A percentile compares a stretch with the other conserved stretches of the same genome.
Conservation (phyloP, 352 stramenopile species). For the Pythium biforme region DNA sequence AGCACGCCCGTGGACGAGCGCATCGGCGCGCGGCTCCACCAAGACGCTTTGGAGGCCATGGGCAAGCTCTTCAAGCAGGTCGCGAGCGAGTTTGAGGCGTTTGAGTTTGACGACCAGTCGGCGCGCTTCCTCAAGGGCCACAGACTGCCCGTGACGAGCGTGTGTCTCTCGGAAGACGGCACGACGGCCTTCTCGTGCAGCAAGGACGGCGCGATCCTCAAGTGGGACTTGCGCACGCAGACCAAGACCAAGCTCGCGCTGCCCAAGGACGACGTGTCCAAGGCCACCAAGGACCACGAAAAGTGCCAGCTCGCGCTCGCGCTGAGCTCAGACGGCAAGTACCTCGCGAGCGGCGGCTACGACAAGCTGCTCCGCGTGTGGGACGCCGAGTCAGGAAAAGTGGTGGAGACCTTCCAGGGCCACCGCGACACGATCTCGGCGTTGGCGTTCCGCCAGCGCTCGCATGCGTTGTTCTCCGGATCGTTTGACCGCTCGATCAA, state of each 20-base stretch:
- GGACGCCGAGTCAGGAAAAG: conserved; percentile 66
- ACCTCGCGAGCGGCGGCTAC: conserved; percentile 85
- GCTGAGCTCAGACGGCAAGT: conserved; percentile 90
- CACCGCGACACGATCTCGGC: conserved; percentile 89
- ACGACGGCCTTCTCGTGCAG: conserved; percentile 87
- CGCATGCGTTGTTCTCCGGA: conserved; percentile 90
- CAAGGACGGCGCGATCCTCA: conserved; percentile 92
- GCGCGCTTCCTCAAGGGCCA: conserved; percentile 75
- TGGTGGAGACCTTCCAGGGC: conserved; percentile 88
- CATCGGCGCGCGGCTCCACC: conserved; percentile 74
- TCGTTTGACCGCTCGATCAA: conserved; percentile 93
- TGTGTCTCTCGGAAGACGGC: conserved; percentile 89
- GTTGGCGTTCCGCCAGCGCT: conserved; percentile 86
- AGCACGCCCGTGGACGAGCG: conserved; percentile 60
- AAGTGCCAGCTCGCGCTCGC: conserved; percentile 83
- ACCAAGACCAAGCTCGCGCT: conserved; percentile 68
- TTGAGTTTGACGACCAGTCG: conserved; percentile 82
- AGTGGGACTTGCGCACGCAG: conserved; percentile 85
- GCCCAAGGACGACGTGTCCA: conserved; percentile 59
- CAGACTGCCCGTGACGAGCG: conserved; percentile 82
- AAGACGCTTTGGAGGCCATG: conserved; percentile 81
- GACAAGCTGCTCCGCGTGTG: conserved; percentile 93
- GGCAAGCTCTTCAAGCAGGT: conserved; percentile 90
- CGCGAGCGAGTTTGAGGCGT: conserved; percentile 67
- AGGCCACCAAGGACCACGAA: conserved; percentile 73